Evolutionary conservation across 768 basidiomycete species (phyloP).

Genomic region (Candolleomyces efflorescens): DNA sequence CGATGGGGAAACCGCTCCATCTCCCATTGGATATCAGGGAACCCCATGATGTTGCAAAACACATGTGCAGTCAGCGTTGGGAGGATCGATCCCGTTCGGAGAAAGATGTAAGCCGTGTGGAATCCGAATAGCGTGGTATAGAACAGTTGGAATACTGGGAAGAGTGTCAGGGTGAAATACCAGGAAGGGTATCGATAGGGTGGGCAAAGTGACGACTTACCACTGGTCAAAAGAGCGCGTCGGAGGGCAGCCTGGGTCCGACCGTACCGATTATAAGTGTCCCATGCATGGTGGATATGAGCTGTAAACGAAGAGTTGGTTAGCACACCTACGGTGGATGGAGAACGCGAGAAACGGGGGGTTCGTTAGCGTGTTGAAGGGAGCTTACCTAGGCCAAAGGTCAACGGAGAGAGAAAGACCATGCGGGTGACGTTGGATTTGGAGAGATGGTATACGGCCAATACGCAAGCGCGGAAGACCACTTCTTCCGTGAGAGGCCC

Average conservation of each 20-base stretch:
- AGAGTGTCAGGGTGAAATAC: neutral
- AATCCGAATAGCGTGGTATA: constrained; percentile 96
- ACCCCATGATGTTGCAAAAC: constrained; percentile 94
- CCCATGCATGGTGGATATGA: constrained; percentile 91
- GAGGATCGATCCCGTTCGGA: constrained; percentile 78
- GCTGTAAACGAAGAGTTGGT: constrained; percentile 41
- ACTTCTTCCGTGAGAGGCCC: constrained; percentile 91
- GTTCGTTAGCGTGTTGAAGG: neutral
- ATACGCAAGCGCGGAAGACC: constrained; percentile 83
- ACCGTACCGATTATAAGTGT: constrained; percentile 74
- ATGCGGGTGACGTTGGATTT: constrained; percentile 50
- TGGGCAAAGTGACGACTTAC: constrained; percentile 35
- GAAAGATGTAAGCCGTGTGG: constrained; percentile 80
- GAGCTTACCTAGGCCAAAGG: constrained; percentile 79
- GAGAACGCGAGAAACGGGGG: too few relatives aligned
- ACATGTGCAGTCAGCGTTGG: constrained; percentile 78
- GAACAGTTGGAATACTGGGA: constrained; percentile 74
- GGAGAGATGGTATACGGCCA: constrained; percentile 68
- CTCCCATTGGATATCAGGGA: constrained; percentile 67
- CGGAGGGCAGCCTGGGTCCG: constrained; percentile 59
- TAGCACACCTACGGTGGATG: neutral
- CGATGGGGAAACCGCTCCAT: constrained; percentile 45
- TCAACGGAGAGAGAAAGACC: constrained; percentile 78
- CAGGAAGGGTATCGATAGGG: neutral
- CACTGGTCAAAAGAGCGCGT: constrained; percentile 49